Evolutionary conservation across 768 basidiomycete species (phyloP), one percentile per base, ranked within the genome.

Genomic region (Tremella fuciformis): DNA sequence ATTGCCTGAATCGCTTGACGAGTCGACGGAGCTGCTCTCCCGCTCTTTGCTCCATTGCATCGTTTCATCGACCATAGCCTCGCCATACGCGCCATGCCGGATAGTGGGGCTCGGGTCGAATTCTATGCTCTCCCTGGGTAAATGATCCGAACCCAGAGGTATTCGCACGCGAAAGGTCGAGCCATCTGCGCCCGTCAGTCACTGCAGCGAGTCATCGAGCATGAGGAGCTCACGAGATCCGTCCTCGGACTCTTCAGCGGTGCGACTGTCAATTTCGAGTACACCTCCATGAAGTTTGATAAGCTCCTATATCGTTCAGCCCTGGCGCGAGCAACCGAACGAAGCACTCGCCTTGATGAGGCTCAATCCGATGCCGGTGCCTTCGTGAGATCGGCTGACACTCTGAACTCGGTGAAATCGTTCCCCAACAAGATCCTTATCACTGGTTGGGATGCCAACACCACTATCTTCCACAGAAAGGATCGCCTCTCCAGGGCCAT

Each of bases 51-150:
- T 74, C 77, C 78, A 80, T 34, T 76, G 74, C 44, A 75, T 69
- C 1, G 77, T 78, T 57, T 80, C 79, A 22, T 78, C 78, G n/a
- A 79, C 71, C 40, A 78, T 74, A 1, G 74, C 78, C 51, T 73
- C 59, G 2, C 75, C 78, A 50, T 78, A 79, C 25, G 48, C 13
- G 19, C 25, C 22, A 16, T 37, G 13, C 25, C 16, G 19, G 18
- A n/a, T 8, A 22, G 21, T n/a, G 16, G 49, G 19, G 21, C 24
- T 6, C 15, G 19, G 21, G 8, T 29, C 53, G 8, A 61, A 63
- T 15, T 77, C 69, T 3, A 78, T 64, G 37, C 68, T 64, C 9
- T 74, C 70, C 2, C 63, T 41, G 1, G 78, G 74, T 1, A 79
- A 67, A 50, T 79, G 78, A 25, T 69, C 67, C 13, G 63, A 60